Evolutionary conservation across 495 filamentous ascomycete genomes (phyloP), one percentile per base, ranked within the genome.

Genomic region (Annulohypoxylon stygium): DNA sequence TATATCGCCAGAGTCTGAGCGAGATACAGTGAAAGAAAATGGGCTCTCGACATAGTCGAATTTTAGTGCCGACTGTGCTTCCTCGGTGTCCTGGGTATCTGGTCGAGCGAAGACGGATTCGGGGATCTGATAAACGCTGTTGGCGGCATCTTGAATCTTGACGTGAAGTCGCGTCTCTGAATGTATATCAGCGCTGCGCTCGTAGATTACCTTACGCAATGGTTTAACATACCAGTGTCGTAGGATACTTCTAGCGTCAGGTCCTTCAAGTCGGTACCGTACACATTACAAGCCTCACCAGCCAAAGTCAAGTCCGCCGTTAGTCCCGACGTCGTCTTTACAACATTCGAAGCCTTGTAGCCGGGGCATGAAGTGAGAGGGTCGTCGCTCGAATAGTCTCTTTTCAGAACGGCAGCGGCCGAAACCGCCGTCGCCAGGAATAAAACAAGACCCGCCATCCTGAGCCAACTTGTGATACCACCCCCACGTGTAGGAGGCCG

Each of bases 61-160:
- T 61, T 89, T 83, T 41, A 97, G 81, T 36, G 85, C 85, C 1
- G 86, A 82, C 37, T 76, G 78, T 3, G 43, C 47, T 2, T 76
- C 61, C 34, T 67, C 70, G 50, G 65, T 63, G 1, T 76, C 74
- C 6, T 69, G 26, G 18, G 71, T 60, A 51, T 78, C 67, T 0
- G 93, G 92, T 1, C 92, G 88, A 14, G 91, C 86, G 14, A 97
- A 78, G 16, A 93, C 90, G 3, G 85, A 87, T 20, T 90, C 86
- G 12, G 93, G 93, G 18, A 97, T 88, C 78, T 96, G 92, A 74
- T 95, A 97, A 20, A 92, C 88, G 59, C 88, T 83, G 61, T 93
- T 88, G n/a, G 85, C 88, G 25, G 87, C 82, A 79, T 97, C 93
- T 65, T 91, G 88, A 65, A 97, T 95, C 76, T 92, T 90, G 71